Base-by-base conservation (phyloP, 2,329 filamentous ascomycete species). In the Sclerotinia nivalis region DNA sequence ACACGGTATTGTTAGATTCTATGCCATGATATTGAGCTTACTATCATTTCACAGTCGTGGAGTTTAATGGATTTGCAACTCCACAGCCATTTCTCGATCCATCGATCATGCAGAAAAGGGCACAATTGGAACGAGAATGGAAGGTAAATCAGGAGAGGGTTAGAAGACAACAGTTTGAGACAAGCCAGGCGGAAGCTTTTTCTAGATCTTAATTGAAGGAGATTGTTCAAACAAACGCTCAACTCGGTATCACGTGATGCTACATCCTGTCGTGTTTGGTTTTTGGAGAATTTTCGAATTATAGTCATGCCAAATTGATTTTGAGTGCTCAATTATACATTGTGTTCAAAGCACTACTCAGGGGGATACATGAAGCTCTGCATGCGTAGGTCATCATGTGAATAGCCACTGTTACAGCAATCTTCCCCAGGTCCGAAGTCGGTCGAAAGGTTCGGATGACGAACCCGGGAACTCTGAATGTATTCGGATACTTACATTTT, bases 61-160 rank as follows among this genome's bases (percentile, higher is more conserved):
- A 76, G 37, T 75, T 75, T 50, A 73, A 67, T 15, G 75, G 74
- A 45, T 70, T 69, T 60, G 69, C 71, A 45, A 59, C 71, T 12
- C 74, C 76, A 10, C 73, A 75, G 66, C 76, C 76, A 15, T 77
- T 78, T 54, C 70, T 78, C 37, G 75, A 78, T 50, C 74, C 74
- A 7, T 70, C 72, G 0, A 72, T 77, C 25, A 67, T 77, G 9
- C 65, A 74, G 59, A 66, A 69, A 18, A 70, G 71, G 7, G 66
- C 73, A 15, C 69, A 71, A 66, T 70, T 61, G 31, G 71, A 74
- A 28, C 71, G 71, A 25, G 52, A 75, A 64, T 70, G 68, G 73
- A 55, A 67, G 28, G 43, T 50, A n/a, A 68, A 74, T 18, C 65
- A 73, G 54, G 71, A 73, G n/a, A 75, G 49, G 55, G 65, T 45